Base-by-base conservation (phyloP, 75 land plant genomes). In the Azolla pinnata region DNA sequence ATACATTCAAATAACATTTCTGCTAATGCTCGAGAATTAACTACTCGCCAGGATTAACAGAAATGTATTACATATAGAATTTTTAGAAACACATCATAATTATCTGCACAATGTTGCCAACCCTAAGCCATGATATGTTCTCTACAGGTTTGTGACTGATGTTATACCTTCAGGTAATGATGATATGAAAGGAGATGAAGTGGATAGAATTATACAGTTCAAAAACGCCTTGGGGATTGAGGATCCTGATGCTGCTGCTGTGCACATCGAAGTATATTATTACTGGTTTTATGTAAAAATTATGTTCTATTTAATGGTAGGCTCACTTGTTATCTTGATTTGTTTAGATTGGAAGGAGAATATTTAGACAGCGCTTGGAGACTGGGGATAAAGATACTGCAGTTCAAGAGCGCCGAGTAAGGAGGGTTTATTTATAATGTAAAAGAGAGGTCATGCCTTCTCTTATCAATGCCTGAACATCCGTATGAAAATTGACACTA, bases 221-320 rank as follows among this genome's bases (percentile, higher is more conserved):
- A 93, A 88, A 63, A 73, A 61, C 58, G 79, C 84, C 19, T 67
- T 93, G 26, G 98, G 96, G 46, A 70, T 93, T 67, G 98, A 93
- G 72, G 98, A 93, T 46, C 86, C 95, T 1, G 98, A 93, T 61
- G 98, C 98, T 20, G 98, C 98, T 5, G 56, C 80, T 46, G 85
- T 88, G 67, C 98, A 93, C 68, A 75, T 93, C 68, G 98, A 93
- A 86, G 97, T 88, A 72, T 0, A 28, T 24, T 29, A 5, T 27
- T 61, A 17, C 10, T 48, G 40, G n/a, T n/a, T n/a, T n/a, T n/a
- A n/a, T n/a, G n/a, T n/a, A n/a, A n/a, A n/a, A n/a, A n/a, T n/a
- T n/a, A n/a, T n/a, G n/a, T n/a, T n/a, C n/a, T 12, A 35, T 35
- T 35, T 35, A 5, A 5, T 35, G 40, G 40, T 35, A 35, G 40